Evolutionary conservation across 805 yeast species (phyloP).

Genomic region (Starmerella davenportii): DNA sequence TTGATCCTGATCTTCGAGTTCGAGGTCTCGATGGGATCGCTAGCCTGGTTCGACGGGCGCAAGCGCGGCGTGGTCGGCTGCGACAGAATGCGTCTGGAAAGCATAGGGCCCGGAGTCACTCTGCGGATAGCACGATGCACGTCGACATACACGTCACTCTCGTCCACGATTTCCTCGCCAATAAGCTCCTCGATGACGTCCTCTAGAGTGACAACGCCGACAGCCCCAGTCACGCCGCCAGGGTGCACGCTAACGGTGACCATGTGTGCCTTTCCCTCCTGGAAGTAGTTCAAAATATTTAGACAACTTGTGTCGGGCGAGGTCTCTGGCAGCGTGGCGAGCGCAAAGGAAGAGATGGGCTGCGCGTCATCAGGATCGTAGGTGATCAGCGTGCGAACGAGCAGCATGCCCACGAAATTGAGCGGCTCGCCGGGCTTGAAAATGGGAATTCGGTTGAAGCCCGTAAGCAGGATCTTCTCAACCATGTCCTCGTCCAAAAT

Average conservation of each 20-base stretch:
- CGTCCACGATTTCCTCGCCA: constrained; percentile 96
- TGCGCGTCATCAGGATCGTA: constrained; percentile 93
- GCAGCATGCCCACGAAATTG: constrained; percentile 86
- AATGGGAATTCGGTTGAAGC: constrained; percentile 88
- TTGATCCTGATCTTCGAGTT: constrained; percentile 53
- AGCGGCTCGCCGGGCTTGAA: constrained; percentile 75
- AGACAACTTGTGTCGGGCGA: constrained; percentile 79
- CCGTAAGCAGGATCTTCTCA: constrained; percentile 80
- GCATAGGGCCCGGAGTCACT: constrained; percentile 25
- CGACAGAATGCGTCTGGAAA: constrained; percentile 5
- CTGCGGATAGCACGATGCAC: constrained; percentile 68
- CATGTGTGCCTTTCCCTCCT: constrained; percentile 96
- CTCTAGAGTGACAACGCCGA: constrained; percentile 83
- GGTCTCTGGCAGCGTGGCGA: constrained; percentile 93
- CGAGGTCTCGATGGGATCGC: constrained; percentile 45
- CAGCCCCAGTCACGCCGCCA: constrained; percentile 63
- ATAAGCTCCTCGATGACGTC: constrained; percentile 96
- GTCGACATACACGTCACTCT: constrained; percentile 83
- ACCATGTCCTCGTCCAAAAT: constrained; percentile 69
- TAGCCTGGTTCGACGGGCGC: constrained; percentile 35
- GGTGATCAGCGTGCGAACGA: constrained; percentile 79
- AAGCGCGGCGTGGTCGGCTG: constrained; percentile 6
- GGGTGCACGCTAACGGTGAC: constrained; percentile 76
- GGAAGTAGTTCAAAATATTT: constrained; percentile 86
- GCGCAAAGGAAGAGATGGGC: constrained; percentile 82